phyloP scores from a whole-genome alignment of 805 yeast species.

The Kodamaea hsintzibuensis region DNA sequence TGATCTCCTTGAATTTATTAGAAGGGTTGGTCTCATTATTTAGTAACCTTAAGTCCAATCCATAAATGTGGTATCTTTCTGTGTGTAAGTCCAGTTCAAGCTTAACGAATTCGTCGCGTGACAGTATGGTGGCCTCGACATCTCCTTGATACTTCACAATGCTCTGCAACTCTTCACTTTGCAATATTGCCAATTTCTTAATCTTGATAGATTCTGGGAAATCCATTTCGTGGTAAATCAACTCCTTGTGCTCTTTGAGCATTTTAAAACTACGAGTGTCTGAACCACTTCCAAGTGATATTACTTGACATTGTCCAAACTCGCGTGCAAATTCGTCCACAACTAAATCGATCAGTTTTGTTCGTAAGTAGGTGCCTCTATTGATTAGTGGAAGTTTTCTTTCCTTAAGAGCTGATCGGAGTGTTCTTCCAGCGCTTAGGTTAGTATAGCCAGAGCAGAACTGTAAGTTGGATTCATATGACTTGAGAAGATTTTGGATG shows the following conservation, averaged over 20 bases:
- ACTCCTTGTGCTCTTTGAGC: conserved; percentile 27
- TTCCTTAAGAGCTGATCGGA: conserved; percentile 40
- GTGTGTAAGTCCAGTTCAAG: conserved; percentile 35
- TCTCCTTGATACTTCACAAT: conserved; percentile 22
- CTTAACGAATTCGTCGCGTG: conserved; percentile 24
- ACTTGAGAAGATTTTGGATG: conserved; percentile 31
- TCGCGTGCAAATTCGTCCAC: conserved; percentile 43
- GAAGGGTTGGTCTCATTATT: conserved; percentile 7
- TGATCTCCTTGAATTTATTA: conserved; percentile 22
- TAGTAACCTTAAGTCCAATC: conserved; percentile 53
- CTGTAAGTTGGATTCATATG: conserved; percentile 40
- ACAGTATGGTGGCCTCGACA: conserved; percentile 11
- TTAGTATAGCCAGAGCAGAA: conserved; percentile 39
- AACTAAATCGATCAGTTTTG: conserved; percentile 50
- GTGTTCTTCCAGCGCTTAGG: conserved; percentile 40
- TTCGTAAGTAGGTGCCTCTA: conserved; percentile 67
- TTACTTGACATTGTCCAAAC: conserved; percentile 44
- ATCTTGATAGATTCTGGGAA: conserved; percentile 53
- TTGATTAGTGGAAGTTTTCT: conserved; percentile 66
- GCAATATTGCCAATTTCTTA: conserved; percentile 51
- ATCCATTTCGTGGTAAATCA: conserved; percentile 63
- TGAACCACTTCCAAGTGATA: conserved; percentile 81
- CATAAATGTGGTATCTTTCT: conserved; percentile 50
- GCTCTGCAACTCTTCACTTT: conserved; percentile 25
- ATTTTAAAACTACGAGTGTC: conserved; percentile 66